Percentiles rank a stretch among this genome's conserved stretches.
Conservation (phyloP, 257 asterid genomes). For the Capsicum rhomboideum region DNA sequence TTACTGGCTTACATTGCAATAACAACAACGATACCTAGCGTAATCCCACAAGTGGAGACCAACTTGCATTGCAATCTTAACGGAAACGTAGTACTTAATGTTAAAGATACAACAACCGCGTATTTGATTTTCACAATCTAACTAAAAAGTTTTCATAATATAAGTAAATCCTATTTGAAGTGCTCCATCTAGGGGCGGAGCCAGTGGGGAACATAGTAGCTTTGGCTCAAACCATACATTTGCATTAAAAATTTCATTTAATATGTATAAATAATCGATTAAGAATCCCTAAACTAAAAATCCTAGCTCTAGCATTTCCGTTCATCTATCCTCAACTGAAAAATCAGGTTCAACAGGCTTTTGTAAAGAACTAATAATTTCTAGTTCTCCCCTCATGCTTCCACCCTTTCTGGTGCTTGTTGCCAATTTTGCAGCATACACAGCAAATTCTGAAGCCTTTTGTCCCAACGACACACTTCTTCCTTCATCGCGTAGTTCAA, state of each 20-base stretch:
- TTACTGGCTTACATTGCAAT: too few species aligned
- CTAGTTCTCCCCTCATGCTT: conserved; percentile 27
- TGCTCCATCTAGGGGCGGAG: too few species aligned
- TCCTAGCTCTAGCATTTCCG: not conserved
- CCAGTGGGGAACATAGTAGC: not conserved
- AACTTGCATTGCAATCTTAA: too few species aligned
- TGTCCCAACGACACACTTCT: conserved; percentile 32
- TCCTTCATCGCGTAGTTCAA: conserved; percentile 1
- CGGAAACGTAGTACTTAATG: too few species aligned
- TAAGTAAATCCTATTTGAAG: too few species aligned
- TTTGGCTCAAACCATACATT: not conserved
- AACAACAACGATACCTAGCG: too few species aligned
- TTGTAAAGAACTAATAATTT: conserved; percentile 17
- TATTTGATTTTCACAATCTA: too few species aligned
- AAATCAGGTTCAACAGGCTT: conserved; percentile 73
- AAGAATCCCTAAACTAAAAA: not conserved
- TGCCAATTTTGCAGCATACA: conserved; percentile 31
- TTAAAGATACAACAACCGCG: too few species aligned
- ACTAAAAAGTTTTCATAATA: too few species aligned
- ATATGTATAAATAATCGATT: not conserved
- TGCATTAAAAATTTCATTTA: not conserved
- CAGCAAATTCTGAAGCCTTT: conserved; percentile 22
- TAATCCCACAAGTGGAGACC: too few species aligned
- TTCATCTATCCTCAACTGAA: conserved; percentile 21
- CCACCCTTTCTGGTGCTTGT: conserved; percentile 19